Percentiles rank a stretch among this genome's conserved stretches.
Conservation (phyloP, 441 rosid species). For the Sinapis alba region DNA sequence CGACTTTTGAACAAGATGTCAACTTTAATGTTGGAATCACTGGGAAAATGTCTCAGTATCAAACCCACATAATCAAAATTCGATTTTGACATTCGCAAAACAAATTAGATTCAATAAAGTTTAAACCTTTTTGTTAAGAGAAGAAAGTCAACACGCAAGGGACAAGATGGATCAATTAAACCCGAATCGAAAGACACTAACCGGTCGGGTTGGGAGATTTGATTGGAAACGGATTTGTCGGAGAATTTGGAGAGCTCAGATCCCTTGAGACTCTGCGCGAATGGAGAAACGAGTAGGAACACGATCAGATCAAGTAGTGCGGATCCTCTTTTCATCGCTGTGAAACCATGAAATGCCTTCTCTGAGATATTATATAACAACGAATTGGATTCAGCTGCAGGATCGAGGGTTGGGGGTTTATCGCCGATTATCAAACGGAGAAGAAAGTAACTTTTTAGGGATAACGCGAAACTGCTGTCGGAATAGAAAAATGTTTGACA, state of each 20-base stretch:
- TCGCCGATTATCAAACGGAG: slow-evolving; percentile 10
- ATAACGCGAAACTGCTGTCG: slow-evolving; percentile 23
- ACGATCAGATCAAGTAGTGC: slow-evolving; percentile 43
- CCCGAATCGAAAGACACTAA: slow-evolving; percentile 33
- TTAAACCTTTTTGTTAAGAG: neutral
- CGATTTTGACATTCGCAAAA: neutral
- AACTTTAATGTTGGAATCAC: slow-evolving; percentile 5
- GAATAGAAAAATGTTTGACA: slow-evolving; percentile 9
- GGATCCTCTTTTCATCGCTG: slow-evolving; percentile 59
- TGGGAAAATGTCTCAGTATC: neutral
- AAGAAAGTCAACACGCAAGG: neutral
- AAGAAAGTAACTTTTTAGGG: neutral
- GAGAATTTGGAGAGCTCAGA: slow-evolving; percentile 50
- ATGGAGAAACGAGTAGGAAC: slow-evolving; percentile 43
- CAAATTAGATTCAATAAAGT: neutral
- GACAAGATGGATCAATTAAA: neutral
- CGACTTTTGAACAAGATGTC: neutral
- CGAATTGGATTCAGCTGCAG: neutral
- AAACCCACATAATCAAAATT: neutral
- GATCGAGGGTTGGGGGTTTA: slow-evolving; percentile 28
- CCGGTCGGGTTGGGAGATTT: slow-evolving; percentile 50
- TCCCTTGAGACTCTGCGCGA: slow-evolving; percentile 39
- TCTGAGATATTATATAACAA: neutral
- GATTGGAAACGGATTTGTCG: slow-evolving; percentile 40
- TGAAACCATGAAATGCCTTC: slow-evolving; percentile 26